Percentiles rank a stretch among this genome's conserved stretches.
Conservation (phyloP, 176 grass and related monocot genomes). For the Musa acuminata region DNA sequence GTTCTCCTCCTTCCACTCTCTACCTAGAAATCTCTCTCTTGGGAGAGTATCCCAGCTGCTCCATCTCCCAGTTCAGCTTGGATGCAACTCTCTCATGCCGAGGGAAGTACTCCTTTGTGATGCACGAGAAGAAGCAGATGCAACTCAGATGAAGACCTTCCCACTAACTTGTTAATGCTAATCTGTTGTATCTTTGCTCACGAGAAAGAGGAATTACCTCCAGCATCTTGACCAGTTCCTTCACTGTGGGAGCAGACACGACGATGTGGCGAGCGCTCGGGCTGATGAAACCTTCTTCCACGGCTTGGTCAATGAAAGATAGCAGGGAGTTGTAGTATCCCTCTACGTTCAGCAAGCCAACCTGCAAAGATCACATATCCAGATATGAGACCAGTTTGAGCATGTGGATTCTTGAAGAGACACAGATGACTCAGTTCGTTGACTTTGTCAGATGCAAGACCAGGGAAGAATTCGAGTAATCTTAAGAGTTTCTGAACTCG, state of each 20-base stretch:
- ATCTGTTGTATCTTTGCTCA: neutral
- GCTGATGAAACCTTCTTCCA: constrained; percentile 97
- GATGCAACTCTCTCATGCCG: constrained; percentile 83
- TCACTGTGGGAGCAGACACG: constrained; percentile 75
- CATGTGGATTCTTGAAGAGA: neutral
- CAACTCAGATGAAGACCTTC: too few species aligned
- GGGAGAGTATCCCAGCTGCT: constrained; percentile 19
- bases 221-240: constrained; percentile 85
- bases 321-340: constrained; percentile 98
- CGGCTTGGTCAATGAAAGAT: constrained; percentile 97
- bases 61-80: constrained; percentile 75
- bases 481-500: too few species aligned
- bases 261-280: constrained; percentile 77
- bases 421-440: too few species aligned
- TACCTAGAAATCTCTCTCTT: constrained; percentile 10
- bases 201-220: constrained; percentile 38
- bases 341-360: constrained; percentile 97
- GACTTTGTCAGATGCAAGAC: too few species aligned
- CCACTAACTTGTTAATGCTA: too few species aligned
- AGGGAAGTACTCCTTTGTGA: constrained; percentile 67
- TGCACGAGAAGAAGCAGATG: too few species aligned
- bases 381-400: neutral
- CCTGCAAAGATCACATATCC: constrained; percentile 19
- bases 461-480: too few species aligned
- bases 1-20: too few species aligned